These are phyloP conservation scores for Chrysosporium queenslandicum DNA, from an alignment of 2,329 filamentous ascomycete species.

Conservation along the genomic window DNA sequence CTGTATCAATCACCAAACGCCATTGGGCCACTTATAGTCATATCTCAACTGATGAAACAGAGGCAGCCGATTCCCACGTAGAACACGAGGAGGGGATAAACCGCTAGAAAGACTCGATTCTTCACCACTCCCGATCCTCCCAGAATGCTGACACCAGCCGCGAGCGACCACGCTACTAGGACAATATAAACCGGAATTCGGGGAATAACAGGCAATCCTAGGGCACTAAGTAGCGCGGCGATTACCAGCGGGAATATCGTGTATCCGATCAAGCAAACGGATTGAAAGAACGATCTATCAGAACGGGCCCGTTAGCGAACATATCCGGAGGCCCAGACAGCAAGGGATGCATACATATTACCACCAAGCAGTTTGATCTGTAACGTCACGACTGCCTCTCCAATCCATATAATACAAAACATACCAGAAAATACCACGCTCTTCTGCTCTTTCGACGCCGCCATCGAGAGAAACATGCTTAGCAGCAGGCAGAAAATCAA, in stretches of 20 bases:
- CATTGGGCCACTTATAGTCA: neutral
- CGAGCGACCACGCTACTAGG: conserved; percentile 83
- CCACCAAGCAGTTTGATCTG: conserved; percentile 95
- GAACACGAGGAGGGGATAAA: conserved; percentile 91
- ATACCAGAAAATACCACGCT: conserved; percentile 90
- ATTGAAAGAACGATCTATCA: conserved; percentile 86
- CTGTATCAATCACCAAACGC: neutral
- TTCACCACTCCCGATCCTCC: conserved; percentile 91
- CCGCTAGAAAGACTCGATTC: conserved; percentile 85
- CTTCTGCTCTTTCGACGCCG: conserved; percentile 67
- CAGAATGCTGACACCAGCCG: conserved; percentile 89
- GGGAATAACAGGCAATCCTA: conserved; percentile 67
- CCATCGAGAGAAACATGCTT: conserved; percentile 76
- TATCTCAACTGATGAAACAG: conserved; percentile 80
- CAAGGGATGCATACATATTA: conserved; percentile 65
- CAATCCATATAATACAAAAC: conserved; percentile 94
- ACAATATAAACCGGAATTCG: conserved; percentile 85
- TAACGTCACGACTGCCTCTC: conserved; percentile 90
- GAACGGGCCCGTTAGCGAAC: conserved; percentile 11
- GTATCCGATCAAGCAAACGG: conserved; percentile 95
- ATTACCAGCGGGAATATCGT: conserved; percentile 95
- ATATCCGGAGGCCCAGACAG: neutral
- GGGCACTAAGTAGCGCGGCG: conserved; percentile 75
- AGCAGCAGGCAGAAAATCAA: conserved; percentile 86
- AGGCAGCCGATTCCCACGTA: conserved; percentile 87